Conservation (phyloP, 2,329 filamentous ascomycete genomes). For the Falciphora oryzae region DNA sequence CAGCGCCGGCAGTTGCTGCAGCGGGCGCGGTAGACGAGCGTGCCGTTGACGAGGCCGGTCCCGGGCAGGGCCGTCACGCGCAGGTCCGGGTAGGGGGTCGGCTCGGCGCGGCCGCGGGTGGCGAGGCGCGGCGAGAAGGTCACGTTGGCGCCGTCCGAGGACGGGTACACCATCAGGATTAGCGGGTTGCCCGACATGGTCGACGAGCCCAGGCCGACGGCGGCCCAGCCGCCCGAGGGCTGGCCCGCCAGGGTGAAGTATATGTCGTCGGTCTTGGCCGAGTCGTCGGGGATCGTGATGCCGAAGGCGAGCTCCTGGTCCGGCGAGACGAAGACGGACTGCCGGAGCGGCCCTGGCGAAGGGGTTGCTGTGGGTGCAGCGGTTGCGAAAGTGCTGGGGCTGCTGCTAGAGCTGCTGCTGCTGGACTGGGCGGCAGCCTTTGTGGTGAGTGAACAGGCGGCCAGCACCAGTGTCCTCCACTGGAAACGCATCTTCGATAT, state of each 20-base stretch:
- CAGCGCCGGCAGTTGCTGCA: conserved; percentile 50
- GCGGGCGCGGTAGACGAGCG: conserved; percentile 41
- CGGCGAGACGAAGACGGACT: conserved; percentile 33
- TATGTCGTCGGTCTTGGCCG: conserved; percentile 33
- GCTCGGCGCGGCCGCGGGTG: conserved; percentile 43
- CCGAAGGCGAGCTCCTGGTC: conserved; percentile 41
- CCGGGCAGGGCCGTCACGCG: conserved; percentile 37
- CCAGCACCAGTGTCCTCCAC: not conserved
- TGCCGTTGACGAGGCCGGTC: conserved; percentile 41
- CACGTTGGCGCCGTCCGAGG: conserved; percentile 39
- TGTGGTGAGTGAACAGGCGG: not conserved
- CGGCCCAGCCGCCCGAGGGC: conserved; percentile 42
- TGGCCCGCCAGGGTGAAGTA: conserved; percentile 50
- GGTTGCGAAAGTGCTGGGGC: not conserved
- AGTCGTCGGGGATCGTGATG: conserved; percentile 42
- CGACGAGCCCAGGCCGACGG: conserved; percentile 47
- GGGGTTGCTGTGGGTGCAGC: not conserved
- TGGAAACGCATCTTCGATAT: not conserved
- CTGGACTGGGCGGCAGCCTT: not conserved
- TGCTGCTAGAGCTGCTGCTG: not conserved
- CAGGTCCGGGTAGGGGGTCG: conserved; percentile 38
- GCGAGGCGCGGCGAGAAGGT: conserved; percentile 51
- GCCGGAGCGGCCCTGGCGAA: not conserved
- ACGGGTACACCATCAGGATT: conserved; percentile 50
- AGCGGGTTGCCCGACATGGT: conserved; percentile 44